Evolutionary conservation across 2,329 filamentous ascomycete genomes (phyloP).

Genomic region (Blumeria hordei): DNA sequence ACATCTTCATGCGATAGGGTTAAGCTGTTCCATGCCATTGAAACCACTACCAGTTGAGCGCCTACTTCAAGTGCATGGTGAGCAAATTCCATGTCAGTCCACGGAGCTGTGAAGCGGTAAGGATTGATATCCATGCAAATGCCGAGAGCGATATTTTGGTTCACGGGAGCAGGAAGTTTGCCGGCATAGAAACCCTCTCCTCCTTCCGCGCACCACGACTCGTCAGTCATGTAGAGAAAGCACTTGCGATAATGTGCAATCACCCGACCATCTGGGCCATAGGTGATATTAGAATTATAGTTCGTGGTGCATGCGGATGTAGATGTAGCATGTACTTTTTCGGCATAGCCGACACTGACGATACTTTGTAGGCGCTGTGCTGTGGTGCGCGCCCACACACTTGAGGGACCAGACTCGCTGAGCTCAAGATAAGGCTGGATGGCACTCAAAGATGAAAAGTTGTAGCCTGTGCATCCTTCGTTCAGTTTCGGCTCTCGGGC

Average conservation of each 20-base stretch:
- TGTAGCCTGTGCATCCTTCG: neutral
- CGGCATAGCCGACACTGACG: conserved; percentile 1
- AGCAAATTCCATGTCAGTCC: neutral
- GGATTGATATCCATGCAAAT: conserved; percentile 2
- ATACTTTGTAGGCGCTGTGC: neutral
- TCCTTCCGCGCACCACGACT: neutral
- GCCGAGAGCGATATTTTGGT: neutral
- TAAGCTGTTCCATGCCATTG: conserved; percentile 1
- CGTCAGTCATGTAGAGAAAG: neutral
- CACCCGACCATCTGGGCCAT: neutral
- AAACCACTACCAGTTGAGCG: neutral
- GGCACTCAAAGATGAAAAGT: neutral
- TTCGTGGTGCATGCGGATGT: neutral
- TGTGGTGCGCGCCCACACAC: neutral
- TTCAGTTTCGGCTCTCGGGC: too few species aligned
- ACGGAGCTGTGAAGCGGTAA: neutral
- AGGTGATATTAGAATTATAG: neutral
- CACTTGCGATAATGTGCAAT: conserved; percentile 1
- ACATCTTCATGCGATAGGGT: neutral
- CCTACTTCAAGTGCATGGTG: neutral
- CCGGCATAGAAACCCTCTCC: neutral
- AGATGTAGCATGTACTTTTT: neutral
- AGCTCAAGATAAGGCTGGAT: neutral
- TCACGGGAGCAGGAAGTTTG: neutral
- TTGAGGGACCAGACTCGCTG: neutral